Conservation (phyloP, 306 rosid species). For the Ceratonia siliqua region DNA sequence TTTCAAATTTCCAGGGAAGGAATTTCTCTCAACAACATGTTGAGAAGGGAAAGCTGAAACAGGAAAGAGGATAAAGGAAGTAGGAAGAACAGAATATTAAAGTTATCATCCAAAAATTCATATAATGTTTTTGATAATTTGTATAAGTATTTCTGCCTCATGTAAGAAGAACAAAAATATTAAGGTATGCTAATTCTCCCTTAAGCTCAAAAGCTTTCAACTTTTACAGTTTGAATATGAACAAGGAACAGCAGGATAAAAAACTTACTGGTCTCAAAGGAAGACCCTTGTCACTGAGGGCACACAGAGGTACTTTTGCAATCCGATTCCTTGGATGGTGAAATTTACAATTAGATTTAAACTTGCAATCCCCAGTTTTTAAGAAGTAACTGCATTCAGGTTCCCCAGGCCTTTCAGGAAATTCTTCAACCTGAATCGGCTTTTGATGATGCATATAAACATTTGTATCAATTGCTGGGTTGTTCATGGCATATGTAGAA, state of each 20-base stretch:
- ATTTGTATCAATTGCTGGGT: conserved; percentile 54
- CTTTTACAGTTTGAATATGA: background rate
- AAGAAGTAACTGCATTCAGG: conserved; percentile 84
- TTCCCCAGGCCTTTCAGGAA: conserved; percentile 92
- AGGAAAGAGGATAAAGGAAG: background rate
- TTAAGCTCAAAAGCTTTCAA: background rate
- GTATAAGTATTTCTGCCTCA: background rate
- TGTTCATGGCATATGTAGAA: conserved; percentile 59
- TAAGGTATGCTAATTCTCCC: background rate
- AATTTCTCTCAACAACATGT: background rate
- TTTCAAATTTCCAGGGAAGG: background rate
- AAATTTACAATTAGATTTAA: conserved; percentile 78
- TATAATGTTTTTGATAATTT: background rate
- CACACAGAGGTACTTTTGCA: conserved; percentile 44
- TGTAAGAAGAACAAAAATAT: too few species aligned
- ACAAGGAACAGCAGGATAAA: background rate
- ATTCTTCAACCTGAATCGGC: conserved; percentile 55
- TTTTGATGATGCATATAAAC: conserved; percentile 53
- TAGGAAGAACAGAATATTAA: background rate
- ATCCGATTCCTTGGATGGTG: conserved; percentile 79
- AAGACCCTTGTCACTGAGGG: conserved; percentile 84
- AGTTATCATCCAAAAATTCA: background rate
- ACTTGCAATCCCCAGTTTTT: conserved; percentile 92
- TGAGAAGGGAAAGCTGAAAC: background rate
- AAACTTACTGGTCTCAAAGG: conserved; percentile 92